phyloP scores from a whole-genome alignment of 2,329 filamentous ascomycete species.

The Fusarium brevicatenulatum region DNA sequence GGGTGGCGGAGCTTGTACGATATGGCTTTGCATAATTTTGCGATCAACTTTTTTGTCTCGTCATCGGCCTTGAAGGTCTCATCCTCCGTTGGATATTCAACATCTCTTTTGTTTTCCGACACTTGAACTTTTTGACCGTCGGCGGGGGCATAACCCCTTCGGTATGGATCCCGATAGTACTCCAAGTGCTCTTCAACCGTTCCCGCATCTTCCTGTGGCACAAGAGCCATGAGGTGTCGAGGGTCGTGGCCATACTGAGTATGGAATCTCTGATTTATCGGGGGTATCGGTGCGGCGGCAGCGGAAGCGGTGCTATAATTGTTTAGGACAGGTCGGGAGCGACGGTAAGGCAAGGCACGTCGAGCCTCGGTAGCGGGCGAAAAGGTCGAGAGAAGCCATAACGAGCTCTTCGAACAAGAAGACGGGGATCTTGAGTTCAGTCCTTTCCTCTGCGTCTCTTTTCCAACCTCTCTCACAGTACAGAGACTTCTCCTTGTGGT shows the following conservation, averaged over 20 bases:
- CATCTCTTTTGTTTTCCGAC: constrained; percentile 62
- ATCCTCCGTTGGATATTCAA: constrained; percentile 56
- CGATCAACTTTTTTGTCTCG: constrained; percentile 50
- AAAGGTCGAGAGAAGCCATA: constrained; percentile 57
- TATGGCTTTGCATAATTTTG: constrained; percentile 55
- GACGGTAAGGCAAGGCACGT: constrained; percentile 23
- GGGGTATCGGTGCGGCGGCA: constrained; percentile 21
- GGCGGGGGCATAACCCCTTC: constrained; percentile 62
- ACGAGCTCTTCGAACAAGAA: constrained; percentile 49
- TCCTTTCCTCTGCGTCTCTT: constrained; percentile 21
- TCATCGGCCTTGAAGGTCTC: constrained; percentile 52
- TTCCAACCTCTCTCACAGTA: constrained; percentile 31
- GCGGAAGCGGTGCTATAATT: constrained; percentile 44
- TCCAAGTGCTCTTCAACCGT: constrained; percentile 64
- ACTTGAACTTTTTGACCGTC: constrained; percentile 61
- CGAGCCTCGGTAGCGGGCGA: constrained; percentile 40
- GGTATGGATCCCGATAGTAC: constrained; percentile 63
- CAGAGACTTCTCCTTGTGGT: constrained; percentile 44
- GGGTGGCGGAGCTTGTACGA: constrained; percentile 55
- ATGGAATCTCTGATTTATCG: constrained; percentile 21
- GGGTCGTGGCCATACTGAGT: constrained; percentile 38
- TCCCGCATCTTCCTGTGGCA: constrained; percentile 60
- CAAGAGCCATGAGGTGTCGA: constrained; percentile 62
- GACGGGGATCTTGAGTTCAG: constrained; percentile 6
- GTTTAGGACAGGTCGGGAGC: constrained; percentile 35